Conservation (phyloP, 805 yeast genomes). For the Yarrowia sp. region DNA sequence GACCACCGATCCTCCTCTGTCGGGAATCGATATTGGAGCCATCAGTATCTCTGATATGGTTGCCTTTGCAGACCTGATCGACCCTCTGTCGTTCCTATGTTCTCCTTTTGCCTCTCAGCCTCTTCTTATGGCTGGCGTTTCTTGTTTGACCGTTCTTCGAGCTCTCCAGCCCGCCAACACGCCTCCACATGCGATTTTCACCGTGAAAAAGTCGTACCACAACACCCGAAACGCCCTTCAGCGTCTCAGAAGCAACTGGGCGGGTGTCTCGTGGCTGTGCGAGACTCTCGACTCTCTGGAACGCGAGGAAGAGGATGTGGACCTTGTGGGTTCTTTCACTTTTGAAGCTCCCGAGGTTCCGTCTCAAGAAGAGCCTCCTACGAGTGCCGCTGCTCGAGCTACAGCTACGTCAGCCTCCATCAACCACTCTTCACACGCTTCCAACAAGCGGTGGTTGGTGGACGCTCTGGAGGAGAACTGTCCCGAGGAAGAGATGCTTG, state of each 20-base stretch:
- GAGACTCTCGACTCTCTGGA: conserved; percentile 46
- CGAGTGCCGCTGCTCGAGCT: conserved; percentile 10
- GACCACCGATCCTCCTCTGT: conserved; percentile 27
- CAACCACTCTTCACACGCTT: conserved; percentile 11
- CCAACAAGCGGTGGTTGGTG: conserved; percentile 27
- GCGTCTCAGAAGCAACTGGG: conserved; percentile 44
- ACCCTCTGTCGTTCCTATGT: conserved; percentile 45
- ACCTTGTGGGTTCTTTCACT: conserved; percentile 39
- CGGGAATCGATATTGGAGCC: conserved; percentile 46
- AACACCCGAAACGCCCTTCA: conserved; percentile 45
- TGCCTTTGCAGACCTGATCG: conserved; percentile 46
- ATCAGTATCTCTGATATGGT: conserved; percentile 48
- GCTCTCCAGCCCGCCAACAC: conserved; percentile 42
- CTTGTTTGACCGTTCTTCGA: conserved; percentile 44
- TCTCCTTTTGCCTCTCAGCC: conserved; percentile 47
- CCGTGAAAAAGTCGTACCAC: conserved; percentile 43
- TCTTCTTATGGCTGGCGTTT: conserved; percentile 46
- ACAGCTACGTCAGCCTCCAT: conserved; percentile 7
- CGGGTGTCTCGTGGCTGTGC: conserved; percentile 47
- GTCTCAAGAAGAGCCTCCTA: conserved; percentile 16
- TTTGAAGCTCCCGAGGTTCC: conserved; percentile 24
- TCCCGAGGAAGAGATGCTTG: conserved; percentile 32
- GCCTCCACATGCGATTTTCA: conserved; percentile 41
- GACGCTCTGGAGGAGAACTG: conserved; percentile 30
- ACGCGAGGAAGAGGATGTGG: conserved; percentile 47